Conservation (phyloP, 2,329 filamentous ascomycete genomes). For the Venturiaceae sp. region DNA sequence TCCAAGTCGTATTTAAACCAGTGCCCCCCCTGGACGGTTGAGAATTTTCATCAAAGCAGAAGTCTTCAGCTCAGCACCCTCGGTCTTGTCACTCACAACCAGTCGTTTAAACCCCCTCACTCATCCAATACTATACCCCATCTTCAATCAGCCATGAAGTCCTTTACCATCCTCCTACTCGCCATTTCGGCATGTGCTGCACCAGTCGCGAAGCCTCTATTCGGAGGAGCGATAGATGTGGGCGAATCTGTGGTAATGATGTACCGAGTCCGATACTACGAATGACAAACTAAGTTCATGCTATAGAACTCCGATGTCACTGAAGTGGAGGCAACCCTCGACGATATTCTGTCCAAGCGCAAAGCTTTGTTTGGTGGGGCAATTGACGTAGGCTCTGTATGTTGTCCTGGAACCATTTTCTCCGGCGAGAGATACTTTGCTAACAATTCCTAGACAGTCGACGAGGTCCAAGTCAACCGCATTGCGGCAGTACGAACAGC, state of each 20-base stretch:
- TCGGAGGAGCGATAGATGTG: not conserved
- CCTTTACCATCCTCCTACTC: not conserved
- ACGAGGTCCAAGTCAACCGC: no score
- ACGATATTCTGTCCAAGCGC: not conserved
- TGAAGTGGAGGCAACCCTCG: not conserved
- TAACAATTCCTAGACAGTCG: not conserved
- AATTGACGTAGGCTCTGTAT: no score
- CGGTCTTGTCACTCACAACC: not conserved
- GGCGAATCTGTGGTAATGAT: not conserved
- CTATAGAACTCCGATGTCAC: not conserved
- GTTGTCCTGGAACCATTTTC: not conserved
- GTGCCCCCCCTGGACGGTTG: not conserved
- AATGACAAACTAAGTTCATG: no score
- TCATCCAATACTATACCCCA: not conserved
- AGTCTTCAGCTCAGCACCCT: not conserved
- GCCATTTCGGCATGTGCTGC: not conserved
- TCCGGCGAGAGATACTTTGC: not conserved
- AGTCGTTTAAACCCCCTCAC: not conserved
- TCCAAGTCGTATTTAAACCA: not conserved
- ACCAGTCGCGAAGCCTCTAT: not conserved
- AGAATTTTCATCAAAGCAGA: not conserved
- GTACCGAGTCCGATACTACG: no score
- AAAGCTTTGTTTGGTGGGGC: not conserved
- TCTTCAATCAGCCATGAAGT: not conserved
- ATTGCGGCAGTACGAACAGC: no score